These are phyloP conservation scores for Nothophytophthora sp. DNA, from an alignment of 352 stramenopile genomes.

Conservation along the genomic window DNA sequence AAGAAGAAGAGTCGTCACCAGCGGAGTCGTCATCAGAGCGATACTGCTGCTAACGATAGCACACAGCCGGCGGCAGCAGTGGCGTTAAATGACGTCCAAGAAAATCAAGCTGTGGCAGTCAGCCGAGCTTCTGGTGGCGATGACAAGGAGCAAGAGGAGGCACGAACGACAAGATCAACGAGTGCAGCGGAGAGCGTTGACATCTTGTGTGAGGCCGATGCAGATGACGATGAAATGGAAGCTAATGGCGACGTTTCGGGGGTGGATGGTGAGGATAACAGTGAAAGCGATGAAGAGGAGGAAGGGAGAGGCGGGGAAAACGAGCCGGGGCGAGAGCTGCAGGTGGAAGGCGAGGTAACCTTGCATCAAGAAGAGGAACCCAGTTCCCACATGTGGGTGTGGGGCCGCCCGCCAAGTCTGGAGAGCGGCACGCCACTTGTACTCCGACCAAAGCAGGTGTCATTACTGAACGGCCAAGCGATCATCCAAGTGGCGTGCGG, in stretches of 20 bases:
- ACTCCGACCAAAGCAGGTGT: conserved; percentile 66
- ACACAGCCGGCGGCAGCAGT: not conserved
- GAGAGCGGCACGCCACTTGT: conserved; percentile 54
- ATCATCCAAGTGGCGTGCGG: conserved; percentile 79
- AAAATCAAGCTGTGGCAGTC: not conserved
- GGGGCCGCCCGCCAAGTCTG: conserved; percentile 60
- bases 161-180: too few species aligned
- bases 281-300: conserved; percentile 25
- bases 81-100: not conserved
- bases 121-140: not conserved
- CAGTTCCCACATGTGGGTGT: conserved; percentile 57
- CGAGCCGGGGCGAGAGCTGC: not conserved
- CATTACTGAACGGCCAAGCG: conserved; percentile 54
- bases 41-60: too few species aligned
- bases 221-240: not conserved
- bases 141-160: not conserved
- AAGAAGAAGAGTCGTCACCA: conserved; percentile 11
- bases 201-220: too few species aligned
- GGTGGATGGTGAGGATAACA: conserved; percentile 16
- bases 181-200: not conserved
- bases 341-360: not conserved
- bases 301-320: conserved; percentile 4
- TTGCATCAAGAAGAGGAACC: conserved; percentile 19
- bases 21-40: too few species aligned
- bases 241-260: conserved; percentile 1